These are phyloP conservation scores for Penicillium pulvis DNA, from an alignment of 495 filamentous ascomycete species.

Conservation along the genomic window DNA sequence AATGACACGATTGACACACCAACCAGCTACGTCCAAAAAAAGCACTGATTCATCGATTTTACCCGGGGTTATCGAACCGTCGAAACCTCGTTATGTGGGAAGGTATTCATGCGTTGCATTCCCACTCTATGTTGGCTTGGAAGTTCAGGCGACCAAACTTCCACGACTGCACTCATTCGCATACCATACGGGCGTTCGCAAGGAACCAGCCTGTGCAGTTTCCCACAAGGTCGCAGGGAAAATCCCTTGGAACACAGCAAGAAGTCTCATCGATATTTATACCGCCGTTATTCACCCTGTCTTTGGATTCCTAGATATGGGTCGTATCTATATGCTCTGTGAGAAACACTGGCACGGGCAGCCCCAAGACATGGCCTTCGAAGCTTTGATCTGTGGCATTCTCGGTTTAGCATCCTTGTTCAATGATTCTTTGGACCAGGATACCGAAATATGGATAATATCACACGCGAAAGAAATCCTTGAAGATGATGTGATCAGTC, in stretches of 20 bases:
- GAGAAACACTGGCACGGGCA: conserved; percentile 31
- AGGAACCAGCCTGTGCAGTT: conserved; percentile 23
- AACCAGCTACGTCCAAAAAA: conserved; percentile 1
- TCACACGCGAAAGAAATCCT: conserved; percentile 37
- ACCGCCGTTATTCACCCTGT: conserved; percentile 37
- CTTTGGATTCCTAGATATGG: conserved; percentile 43
- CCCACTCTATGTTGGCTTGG: conserved; percentile 41
- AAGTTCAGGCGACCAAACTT: conserved; percentile 39
- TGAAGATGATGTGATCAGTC: conserved; percentile 32
- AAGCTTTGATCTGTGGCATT: conserved; percentile 38
- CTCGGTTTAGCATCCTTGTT: conserved; percentile 38
- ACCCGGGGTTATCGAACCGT: conserved; percentile 26
- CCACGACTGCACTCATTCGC: conserved; percentile 49
- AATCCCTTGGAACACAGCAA: conserved; percentile 28
- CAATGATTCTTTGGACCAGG: conserved; percentile 21
- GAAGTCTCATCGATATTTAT: conserved; percentile 32
- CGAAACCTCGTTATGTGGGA: conserved; percentile 35
- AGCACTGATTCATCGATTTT: conserved; percentile 16
- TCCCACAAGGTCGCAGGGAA: conserved; percentile 20
- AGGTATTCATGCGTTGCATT: conserved; percentile 47
- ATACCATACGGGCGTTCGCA: conserved; percentile 43
- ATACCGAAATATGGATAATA: conserved; percentile 30
- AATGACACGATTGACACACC: conserved; percentile 5
- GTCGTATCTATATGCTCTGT: conserved; percentile 20
- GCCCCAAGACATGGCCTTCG: conserved; percentile 28